These are phyloP conservation scores for Microcyclospora tardicrescens DNA, from an alignment of 2,329 filamentous ascomycete species.

Conservation along the genomic window DNA sequence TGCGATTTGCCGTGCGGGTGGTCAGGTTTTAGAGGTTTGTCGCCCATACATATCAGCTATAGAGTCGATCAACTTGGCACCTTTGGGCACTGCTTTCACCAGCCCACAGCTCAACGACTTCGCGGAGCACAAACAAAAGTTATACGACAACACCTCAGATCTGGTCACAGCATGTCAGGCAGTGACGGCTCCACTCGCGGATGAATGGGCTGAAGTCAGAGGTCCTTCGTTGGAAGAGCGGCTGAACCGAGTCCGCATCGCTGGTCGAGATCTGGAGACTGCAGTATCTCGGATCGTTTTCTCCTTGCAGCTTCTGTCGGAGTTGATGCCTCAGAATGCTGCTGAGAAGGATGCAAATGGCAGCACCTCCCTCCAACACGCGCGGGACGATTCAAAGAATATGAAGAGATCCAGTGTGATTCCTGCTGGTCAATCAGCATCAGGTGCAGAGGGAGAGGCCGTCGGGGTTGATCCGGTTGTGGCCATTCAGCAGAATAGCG, in stretches of 20 bases:
- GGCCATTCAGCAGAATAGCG: constrained; percentile 27
- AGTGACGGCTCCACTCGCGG: constrained; percentile 78
- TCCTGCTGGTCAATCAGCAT: constrained; percentile 43
- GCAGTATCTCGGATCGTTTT: constrained; percentile 80
- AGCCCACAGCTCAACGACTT: constrained; percentile 81
- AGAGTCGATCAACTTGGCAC: constrained; percentile 80
- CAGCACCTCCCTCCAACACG: constrained; percentile 21
- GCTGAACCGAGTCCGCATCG: constrained; percentile 63
- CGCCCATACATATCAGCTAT: constrained; percentile 80
- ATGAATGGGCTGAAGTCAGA: constrained; percentile 91
- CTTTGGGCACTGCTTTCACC: constrained; percentile 63
- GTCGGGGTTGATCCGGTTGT: constrained; percentile 10
- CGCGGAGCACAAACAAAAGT: constrained; percentile 75
- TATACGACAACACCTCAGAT: constrained; percentile 89
- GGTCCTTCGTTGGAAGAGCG: constrained; percentile 82
- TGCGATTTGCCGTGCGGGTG: constrained; percentile 63
- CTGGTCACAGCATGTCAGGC: constrained; percentile 77
- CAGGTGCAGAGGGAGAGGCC: constrained; percentile 46
- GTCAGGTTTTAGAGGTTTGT: constrained; percentile 75
- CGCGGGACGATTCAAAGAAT: constrained; percentile 14
- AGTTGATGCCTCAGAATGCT: constrained; percentile 52
- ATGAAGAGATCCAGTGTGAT: background rate
- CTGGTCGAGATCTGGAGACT: constrained; percentile 68
- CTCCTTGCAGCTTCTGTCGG: constrained; percentile 73
- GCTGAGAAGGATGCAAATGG: constrained; percentile 23